A percentile compares a stretch with the other conserved stretches of the same genome.
phyloP scores from a whole-genome alignment of 495 filamentous ascomycete species.

The Beverwykella pulmonaria region DNA sequence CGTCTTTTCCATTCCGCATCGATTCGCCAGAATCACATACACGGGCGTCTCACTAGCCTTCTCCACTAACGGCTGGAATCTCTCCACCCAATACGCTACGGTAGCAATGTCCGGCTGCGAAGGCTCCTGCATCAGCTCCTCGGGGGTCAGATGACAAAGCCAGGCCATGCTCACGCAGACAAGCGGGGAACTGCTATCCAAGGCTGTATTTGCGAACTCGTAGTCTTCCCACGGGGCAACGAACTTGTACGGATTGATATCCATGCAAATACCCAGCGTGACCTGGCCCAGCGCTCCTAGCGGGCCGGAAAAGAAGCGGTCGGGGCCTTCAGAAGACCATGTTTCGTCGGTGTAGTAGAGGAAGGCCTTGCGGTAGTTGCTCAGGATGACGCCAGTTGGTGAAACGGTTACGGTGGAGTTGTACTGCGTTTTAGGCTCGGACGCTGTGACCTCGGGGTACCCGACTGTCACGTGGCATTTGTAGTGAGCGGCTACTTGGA shows the following conservation, averaged over 20 bases:
- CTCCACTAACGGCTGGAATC: constrained; percentile 72
- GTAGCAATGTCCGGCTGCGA: constrained; percentile 75
- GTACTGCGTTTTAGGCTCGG: constrained; percentile 54
- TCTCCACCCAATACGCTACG: constrained; percentile 85
- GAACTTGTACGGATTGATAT: constrained; percentile 81
- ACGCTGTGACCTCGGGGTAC: constrained; percentile 68
- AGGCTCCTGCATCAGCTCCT: constrained; percentile 48
- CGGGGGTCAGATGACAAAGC: constrained; percentile 62
- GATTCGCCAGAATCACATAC: constrained; percentile 82
- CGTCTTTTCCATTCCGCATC: constrained; percentile 69
- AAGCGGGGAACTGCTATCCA: constrained; percentile 67
- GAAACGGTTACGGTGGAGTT: constrained; percentile 85
- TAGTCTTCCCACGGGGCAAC: constrained; percentile 74
- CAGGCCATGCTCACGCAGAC: constrained; percentile 89
- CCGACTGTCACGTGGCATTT: constrained; percentile 83
- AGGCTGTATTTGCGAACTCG: constrained; percentile 81
- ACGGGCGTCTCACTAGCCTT: constrained; percentile 58
- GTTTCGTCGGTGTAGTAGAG: constrained; percentile 91
- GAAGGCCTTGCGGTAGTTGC: constrained; percentile 86
- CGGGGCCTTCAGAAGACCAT: constrained; percentile 78
- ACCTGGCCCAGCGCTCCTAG: constrained; percentile 52
- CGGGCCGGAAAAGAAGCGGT: constrained; percentile 60
- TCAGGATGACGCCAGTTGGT: constrained; percentile 67
- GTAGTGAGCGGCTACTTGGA: constrained; percentile 67
- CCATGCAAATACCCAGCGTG: constrained; percentile 88